Base-by-base conservation (phyloP, 129 eudicot genomes). In the Centaurea solstitialis region DNA sequence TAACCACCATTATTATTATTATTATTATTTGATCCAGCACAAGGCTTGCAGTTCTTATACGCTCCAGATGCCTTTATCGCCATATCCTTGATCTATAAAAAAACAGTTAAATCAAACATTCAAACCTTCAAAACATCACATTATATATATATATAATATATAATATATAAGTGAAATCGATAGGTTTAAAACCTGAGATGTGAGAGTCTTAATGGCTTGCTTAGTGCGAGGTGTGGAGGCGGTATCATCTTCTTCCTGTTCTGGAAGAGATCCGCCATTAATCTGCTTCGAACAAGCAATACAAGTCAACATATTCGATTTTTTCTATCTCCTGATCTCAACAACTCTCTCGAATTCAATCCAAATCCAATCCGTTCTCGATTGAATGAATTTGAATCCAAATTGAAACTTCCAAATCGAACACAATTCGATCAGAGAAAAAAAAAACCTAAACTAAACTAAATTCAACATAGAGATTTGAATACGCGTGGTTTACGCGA, bases 61-160 rank as follows among this genome's bases (percentile, higher is more conserved):
- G 97, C 97, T 62, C 93, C 94, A 3, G 97, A 90, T 38, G 97
- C 97, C 86, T 94, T 94, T 30, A 94, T 81, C 3, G 98, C 98
- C 85, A 94, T 91, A 39, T 91, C 98, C 88, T 91, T 94, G 85
- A 94, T 91, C 98, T 94, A 70, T n/a, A 72, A 82, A 70, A 4
- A 26, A 20, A 20, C 69, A 83, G 30, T 26, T 26, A 26, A 26
- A 26, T 26, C 30, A 26, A 26, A 26, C 30, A 26, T 26, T 26
- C 30, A 26, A 26, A 26, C 30, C 30, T 26, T 26, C 30, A 26
- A 26, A 26, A 26, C 30, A 26, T n/a, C n/a, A n/a, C n/a, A n/a
- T n/a, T n/a, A n/a, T n/a, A n/a, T n/a, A n/a, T n/a, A n/a, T n/a
- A n/a, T n/a, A n/a, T n/a, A n/a, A n/a, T n/a, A n/a, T n/a, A n/a